phyloP scores from a whole-genome alignment of 169 alveolate species.

The Cryptosporidium sp. region DNA sequence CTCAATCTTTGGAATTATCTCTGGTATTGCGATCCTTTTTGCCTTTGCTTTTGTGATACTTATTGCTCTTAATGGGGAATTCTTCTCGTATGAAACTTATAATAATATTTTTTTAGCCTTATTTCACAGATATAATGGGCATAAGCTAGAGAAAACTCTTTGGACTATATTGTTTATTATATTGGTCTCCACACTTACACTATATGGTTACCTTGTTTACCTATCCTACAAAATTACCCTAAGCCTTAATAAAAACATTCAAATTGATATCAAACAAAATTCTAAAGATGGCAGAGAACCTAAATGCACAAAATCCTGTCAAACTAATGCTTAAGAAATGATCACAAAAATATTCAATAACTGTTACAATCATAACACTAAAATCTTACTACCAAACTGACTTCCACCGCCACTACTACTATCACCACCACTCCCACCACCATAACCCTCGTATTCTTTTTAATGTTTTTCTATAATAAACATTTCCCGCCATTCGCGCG shows the following conservation, averaged over 20 bases:
- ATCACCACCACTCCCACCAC: not conserved
- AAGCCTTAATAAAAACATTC: not conserved
- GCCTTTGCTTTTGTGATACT: conserved; percentile 29
- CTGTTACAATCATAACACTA: not conserved
- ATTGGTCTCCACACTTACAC: not conserved
- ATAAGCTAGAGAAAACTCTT: conserved; percentile 20
- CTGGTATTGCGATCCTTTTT: conserved; percentile 4
- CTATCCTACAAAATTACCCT: conserved; percentile 12
- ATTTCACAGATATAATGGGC: conserved; percentile 1
- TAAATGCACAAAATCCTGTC: not conserved
- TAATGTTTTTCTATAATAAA: no score
- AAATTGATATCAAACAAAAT: not conserved
- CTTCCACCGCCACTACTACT: not conserved
- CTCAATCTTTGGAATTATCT: conserved; percentile 14
- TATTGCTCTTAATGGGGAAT: conserved; percentile 43
- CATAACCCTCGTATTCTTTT: not conserved
- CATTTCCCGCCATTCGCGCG: not conserved
- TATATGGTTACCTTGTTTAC: conserved; percentile 26
- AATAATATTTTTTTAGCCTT: not conserved
- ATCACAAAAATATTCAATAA: no score
- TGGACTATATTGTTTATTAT: conserved; percentile 12
- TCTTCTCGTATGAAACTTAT: conserved; percentile 34
- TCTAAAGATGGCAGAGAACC: not conserved
- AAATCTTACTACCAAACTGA: not conserved
- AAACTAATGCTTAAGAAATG: not conserved